These are phyloP conservation scores for Hortiboletus campestris DNA, from an alignment of 768 basidiomycete genomes.

Conservation along the genomic window DNA sequence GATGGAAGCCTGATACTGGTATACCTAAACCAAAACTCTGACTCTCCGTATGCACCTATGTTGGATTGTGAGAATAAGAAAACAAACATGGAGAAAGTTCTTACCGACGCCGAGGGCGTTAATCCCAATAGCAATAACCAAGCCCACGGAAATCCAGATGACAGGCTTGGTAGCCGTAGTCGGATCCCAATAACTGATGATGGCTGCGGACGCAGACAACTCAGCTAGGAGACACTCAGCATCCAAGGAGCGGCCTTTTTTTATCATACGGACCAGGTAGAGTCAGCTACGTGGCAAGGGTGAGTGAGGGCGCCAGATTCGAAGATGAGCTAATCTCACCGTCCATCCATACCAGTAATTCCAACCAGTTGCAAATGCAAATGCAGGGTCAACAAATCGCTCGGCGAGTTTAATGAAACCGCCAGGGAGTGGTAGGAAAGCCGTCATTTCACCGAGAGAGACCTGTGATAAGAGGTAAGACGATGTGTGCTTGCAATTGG, in stretches of 20 bases:
- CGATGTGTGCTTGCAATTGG: too few species aligned
- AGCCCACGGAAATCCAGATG: neutral
- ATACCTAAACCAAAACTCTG: too few species aligned
- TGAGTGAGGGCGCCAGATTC: neutral
- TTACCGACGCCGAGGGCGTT: conserved; percentile 1
- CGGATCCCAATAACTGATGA: neutral
- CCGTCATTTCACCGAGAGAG: too few species aligned
- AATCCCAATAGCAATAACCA: neutral
- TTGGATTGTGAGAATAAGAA: neutral
- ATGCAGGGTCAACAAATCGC: conserved; percentile 1
- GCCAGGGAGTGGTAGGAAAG: neutral
- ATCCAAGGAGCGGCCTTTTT: neutral
- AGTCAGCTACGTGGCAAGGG: neutral
- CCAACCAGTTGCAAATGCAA: conserved; percentile 2
- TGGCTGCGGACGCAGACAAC: neutral
- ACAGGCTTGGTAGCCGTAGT: neutral
- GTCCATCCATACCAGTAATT: conserved; percentile 6
- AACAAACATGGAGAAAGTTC: neutral
- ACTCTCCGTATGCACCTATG: neutral
- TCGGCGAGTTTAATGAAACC: conserved; percentile 4
- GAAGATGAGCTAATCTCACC: neutral
- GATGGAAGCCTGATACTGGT: too few species aligned
- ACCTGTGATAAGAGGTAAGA: too few species aligned
- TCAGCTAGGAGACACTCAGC: neutral
- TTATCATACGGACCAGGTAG: neutral